phyloP scores from a whole-genome alignment of 495 filamentous ascomycete genomes.

The Xylaria bambusicola region DNA sequence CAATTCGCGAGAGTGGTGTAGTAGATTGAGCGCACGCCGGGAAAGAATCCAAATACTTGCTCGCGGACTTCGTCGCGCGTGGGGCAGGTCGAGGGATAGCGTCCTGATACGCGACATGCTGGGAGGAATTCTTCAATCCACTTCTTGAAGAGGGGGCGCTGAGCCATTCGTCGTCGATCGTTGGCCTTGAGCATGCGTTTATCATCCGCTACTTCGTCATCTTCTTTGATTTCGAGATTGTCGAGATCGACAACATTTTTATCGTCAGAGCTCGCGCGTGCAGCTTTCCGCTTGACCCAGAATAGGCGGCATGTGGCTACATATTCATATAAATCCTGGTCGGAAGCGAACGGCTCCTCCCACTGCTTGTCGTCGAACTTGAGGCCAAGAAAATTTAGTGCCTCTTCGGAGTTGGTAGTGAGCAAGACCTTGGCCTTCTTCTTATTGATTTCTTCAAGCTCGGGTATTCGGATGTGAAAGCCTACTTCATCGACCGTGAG shows the following conservation, averaged over 20 bases:
- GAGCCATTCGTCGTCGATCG: slow-evolving; percentile 49
- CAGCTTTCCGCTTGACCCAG: slow-evolving; percentile 29
- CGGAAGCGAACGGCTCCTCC: slow-evolving; percentile 48
- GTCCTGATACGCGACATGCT: slow-evolving; percentile 34
- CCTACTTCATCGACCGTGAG: slow-evolving; percentile 63
- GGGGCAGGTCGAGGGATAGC: slow-evolving; percentile 19
- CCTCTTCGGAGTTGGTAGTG: slow-evolving; percentile 51
- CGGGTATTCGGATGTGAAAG: slow-evolving; percentile 60
- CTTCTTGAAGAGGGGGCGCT: slow-evolving; percentile 47
- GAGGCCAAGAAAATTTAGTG: slow-evolving; percentile 62
- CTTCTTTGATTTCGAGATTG: not conserved
- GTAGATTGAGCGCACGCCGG: slow-evolving; percentile 29
- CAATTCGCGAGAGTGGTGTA: slow-evolving; percentile 27
- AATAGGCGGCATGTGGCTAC: slow-evolving; percentile 56
- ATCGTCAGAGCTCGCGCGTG: slow-evolving; percentile 19
- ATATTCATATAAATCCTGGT: slow-evolving; percentile 59
- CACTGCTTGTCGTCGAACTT: slow-evolving; percentile 38
- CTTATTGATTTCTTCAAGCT: slow-evolving; percentile 58
- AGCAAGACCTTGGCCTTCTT: slow-evolving; percentile 60
- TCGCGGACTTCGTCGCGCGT: slow-evolving; percentile 34
- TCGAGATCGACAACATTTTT: not conserved
- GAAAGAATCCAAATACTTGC: slow-evolving; percentile 40
- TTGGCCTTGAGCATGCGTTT: slow-evolving; percentile 50
- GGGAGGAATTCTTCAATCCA: slow-evolving; percentile 62
- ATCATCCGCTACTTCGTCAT: slow-evolving; percentile 27